Conservation (phyloP, 176 grass and related monocot species). For the Poa annua region DNA sequence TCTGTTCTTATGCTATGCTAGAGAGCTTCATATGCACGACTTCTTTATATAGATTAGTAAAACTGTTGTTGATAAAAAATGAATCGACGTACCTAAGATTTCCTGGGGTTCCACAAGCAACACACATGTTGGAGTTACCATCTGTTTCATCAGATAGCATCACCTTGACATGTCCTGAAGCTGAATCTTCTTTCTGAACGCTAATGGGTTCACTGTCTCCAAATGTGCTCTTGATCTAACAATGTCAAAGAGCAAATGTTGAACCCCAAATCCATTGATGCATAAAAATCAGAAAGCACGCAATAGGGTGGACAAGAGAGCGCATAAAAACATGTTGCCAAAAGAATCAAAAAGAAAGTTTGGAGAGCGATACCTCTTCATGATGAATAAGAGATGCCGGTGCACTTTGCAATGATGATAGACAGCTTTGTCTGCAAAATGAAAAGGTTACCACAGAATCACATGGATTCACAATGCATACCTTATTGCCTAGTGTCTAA, state of each 20-base stretch:
- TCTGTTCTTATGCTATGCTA: slow-evolving; percentile 23
- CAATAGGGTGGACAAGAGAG: neutral
- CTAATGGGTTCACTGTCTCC: slow-evolving; percentile 34
- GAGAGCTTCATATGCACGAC: neutral
- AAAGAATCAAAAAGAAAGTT: neutral
- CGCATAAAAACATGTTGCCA: neutral
- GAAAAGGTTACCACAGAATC: slow-evolving; percentile 3
- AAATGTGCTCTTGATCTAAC: slow-evolving; percentile 36
- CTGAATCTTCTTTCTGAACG: slow-evolving; percentile 37
- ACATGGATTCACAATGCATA: slow-evolving; percentile 30
- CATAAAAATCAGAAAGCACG: slow-evolving; percentile 19
- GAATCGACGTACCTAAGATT: slow-evolving; percentile 58
- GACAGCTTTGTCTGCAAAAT: slow-evolving; percentile 46
- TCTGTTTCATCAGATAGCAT: slow-evolving; percentile 41
- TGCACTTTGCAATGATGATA: slow-evolving; percentile 28
- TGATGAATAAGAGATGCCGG: slow-evolving; percentile 16
- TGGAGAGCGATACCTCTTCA: slow-evolving; percentile 32
- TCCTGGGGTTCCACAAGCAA: slow-evolving; percentile 60
- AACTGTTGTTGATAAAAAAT: slow-evolving; percentile 14
- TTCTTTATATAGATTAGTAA: neutral
- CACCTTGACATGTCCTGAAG: slow-evolving; percentile 27
- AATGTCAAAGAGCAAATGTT: slow-evolving; percentile 26
- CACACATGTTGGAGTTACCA: slow-evolving; percentile 42
- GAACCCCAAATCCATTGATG: neutral
- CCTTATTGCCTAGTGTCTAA: slow-evolving; percentile 14